Base-by-base conservation (phyloP, 75 land plant species). In the Pinus albicaulis region DNA sequence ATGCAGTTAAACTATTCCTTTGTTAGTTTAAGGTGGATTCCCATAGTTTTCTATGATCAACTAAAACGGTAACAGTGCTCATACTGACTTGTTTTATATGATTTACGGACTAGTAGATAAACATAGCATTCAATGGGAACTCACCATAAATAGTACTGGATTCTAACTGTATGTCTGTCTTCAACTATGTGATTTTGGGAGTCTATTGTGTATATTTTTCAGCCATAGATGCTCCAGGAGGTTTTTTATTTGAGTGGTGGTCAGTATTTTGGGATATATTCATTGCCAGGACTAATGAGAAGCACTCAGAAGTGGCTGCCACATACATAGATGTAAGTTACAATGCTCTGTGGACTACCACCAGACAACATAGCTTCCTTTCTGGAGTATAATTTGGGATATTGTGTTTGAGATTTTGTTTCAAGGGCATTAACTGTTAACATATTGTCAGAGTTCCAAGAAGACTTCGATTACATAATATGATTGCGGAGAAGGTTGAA, bases 161-260 rank as follows among this genome's bases (percentile, higher is more conserved):
- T 81, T 66, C n/a, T 61, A 31, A 22, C 57, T 56, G 34, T 72
- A 3, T 59, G 11, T 61, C 20, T 44, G 41, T 22, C 23, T 70
- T 52, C 55, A 64, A 17, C 17, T 14, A 66, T 13, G 11, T 58
- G 14, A 74, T 19, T 28, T 3, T 26, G 26, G 26, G 28, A 58
- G n/a, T 74, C 60, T 23, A 73, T 22, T 75, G 73, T 65, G 53
- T 7, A 36, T 59, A 23, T 3, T 72, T 75, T 82, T 22, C 89
- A 96, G 99, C 99, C 48, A 96, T 96, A 66, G 98, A 96, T 90
- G 99, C 99, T 1, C 99, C 99, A 76, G 98, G 98, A n/a, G 99
- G 99, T n/a, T 96, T 96, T 82, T 88, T 96, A 0, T 96, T 94
- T 63, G 99, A 96, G 81, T 96, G 99, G 99, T 96, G 99, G 99